Conservation (phyloP, 2,329 filamentous ascomycete species). For the Apiospora phragmitis region DNA sequence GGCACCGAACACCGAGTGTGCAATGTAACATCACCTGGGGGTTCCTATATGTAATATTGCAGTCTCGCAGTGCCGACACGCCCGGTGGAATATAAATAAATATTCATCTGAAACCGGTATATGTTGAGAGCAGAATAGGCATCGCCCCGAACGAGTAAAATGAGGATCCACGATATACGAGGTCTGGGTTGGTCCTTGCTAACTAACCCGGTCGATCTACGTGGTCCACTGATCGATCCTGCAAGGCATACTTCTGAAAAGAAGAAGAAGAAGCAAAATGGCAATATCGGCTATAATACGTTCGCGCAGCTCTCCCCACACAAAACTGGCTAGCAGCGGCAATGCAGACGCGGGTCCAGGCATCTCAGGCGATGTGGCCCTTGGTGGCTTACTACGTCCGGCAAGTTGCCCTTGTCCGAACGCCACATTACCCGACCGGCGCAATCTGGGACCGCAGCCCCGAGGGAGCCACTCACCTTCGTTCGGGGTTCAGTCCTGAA, state of each 20-base stretch:
- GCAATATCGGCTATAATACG: background rate
- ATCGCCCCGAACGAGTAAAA: background rate
- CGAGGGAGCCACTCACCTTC: background rate
- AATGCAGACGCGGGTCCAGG: background rate
- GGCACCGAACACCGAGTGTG: background rate
- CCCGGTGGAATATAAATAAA: background rate
- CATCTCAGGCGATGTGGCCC: background rate
- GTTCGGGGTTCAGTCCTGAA: background rate
- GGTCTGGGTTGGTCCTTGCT: background rate
- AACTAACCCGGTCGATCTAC: background rate
- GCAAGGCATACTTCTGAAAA: background rate
- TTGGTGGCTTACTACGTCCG: conserved; percentile 1
- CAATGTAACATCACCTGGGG: background rate
- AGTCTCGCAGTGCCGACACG: background rate
- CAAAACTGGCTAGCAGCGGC: background rate
- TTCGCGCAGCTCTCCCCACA: background rate
- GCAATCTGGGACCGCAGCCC: background rate
- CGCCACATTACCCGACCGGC: background rate
- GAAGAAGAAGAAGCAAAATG: too few relatives aligned
- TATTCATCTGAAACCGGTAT: background rate
- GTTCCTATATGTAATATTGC: background rate
- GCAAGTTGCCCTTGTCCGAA: background rate
- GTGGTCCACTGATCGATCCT: background rate
- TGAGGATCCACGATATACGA: background rate
- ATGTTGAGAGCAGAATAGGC: background rate